Percentiles rank a stretch among this genome's conserved stretches.
These are phyloP conservation scores for Chaetothyriales sp. DNA, from an alignment of 2,329 filamentous ascomycete genomes.

Conservation along the genomic window DNA sequence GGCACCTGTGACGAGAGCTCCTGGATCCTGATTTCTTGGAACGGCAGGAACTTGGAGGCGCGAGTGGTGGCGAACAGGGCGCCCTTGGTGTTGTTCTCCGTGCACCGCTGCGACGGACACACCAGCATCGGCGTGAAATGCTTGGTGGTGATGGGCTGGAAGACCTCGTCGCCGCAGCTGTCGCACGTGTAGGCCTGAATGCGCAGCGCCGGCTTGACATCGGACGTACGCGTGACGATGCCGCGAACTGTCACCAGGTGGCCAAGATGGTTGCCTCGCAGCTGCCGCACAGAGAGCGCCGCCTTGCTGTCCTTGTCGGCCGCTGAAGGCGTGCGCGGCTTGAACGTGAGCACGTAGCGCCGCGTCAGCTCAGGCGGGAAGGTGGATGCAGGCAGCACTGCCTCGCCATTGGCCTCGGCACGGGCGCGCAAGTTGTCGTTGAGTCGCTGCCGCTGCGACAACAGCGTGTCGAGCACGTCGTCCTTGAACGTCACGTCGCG, in stretches of 20 bases:
- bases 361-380: conserved; percentile 88
- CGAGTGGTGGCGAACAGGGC: conserved; percentile 90
- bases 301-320: conserved; percentile 49
- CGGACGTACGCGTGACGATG: conserved; percentile 87
- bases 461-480: conserved; percentile 90
- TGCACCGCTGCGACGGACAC: conserved; percentile 84
- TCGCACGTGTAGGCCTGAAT: conserved; percentile 98
- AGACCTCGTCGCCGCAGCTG: conserved; percentile 90
- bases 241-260: conserved; percentile 87
- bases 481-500: conserved; percentile 87
- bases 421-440: conserved; percentile 62
- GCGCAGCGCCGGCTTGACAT: conserved; percentile 94
- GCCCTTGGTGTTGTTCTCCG: conserved; percentile 78
- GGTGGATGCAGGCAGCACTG: conserved; percentile 54
- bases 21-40: conserved; percentile 97
- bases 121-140: conserved; percentile 76
- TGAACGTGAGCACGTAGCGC: conserved; percentile 92
- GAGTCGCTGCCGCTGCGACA: conserved; percentile 75
- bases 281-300: conserved; percentile 77
- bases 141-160: conserved; percentile 85
- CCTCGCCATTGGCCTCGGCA: conserved; percentile 53
- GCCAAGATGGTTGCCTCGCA: conserved; percentile 83
- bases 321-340: conserved; percentile 63
- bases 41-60: conserved; percentile 90
- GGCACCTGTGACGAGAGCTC: conserved; percentile 99